These are phyloP conservation scores for Reticulascus tulasneorum DNA, from an alignment of 2,329 filamentous ascomycete genomes.

Conservation along the genomic window DNA sequence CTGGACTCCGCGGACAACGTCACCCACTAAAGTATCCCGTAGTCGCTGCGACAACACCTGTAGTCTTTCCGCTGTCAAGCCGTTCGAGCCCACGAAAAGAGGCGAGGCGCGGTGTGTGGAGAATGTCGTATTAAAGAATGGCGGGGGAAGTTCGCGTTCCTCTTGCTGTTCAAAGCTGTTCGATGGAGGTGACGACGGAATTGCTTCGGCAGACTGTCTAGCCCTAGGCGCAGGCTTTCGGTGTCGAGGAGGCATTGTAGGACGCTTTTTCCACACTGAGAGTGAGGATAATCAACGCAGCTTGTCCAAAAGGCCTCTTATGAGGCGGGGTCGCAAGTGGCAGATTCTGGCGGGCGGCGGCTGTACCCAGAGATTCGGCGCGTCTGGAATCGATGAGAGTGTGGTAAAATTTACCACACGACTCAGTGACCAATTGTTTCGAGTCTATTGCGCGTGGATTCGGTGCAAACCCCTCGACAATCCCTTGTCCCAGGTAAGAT, in stretches of 20 bases:
- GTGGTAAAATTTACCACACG: not conserved
- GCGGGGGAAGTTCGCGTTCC: conserved; percentile 25
- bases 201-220: conserved; percentile 2
- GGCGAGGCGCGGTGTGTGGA: conserved; percentile 53
- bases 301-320: not conserved
- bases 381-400: not conserved
- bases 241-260: conserved; percentile 6
- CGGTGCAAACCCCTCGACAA: no score
- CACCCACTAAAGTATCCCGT: conserved; percentile 52
- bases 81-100: conserved; percentile 40
- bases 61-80: conserved; percentile 35
- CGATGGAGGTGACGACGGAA: no score
- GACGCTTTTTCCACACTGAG: no score
- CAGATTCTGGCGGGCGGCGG: not conserved
- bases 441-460: no score
- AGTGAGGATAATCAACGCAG: not conserved
- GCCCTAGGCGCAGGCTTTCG: conserved; percentile 1
- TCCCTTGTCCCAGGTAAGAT: no score
- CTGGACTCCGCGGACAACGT: conserved; percentile 57
- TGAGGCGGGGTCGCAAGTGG: not conserved
- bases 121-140: conserved; percentile 57
- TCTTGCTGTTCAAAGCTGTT: no score
- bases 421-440: no score
- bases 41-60: conserved; percentile 41
- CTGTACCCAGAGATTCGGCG: no score